Evolutionary conservation across 73 alveolate species (phyloP).

Genomic region (Tetrahymena elliotti): DNA sequence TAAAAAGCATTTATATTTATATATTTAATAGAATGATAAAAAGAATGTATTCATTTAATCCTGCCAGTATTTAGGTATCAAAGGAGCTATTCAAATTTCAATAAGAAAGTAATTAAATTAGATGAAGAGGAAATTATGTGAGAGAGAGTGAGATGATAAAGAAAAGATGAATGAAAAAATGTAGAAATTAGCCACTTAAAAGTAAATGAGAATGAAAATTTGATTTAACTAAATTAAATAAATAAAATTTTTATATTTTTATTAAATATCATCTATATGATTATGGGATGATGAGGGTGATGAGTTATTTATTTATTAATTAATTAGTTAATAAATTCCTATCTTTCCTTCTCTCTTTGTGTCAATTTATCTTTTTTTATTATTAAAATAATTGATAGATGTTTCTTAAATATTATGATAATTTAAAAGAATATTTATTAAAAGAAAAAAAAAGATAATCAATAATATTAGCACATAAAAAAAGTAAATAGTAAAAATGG

Average conservation of each 20-base stretch:
- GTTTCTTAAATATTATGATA: neutral
- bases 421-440: neutral
- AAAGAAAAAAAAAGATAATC: neutral
- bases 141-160: neutral
- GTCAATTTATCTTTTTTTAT: neutral
- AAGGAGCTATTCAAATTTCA: neutral
- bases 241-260: too few relatives aligned
- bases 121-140: too few relatives aligned
- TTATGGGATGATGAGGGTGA: neutral
- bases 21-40: too few relatives aligned
- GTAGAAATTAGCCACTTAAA: too few relatives aligned
- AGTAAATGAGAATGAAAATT: too few relatives aligned
- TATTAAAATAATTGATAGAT: neutral
- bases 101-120: too few relatives aligned
- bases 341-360: neutral
- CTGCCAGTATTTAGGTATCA: neutral
- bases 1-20: too few relatives aligned
- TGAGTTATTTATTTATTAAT: too few relatives aligned
- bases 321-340: neutral
- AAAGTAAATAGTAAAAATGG: neutral
- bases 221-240: too few relatives aligned
- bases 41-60: neutral
- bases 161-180: neutral
- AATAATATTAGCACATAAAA: neutral
- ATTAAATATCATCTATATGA: neutral